A percentile compares a stretch with the other conserved stretches of the same genome.
Evolutionary conservation across 495 filamentous ascomycete genomes (phyloP).

Genomic region (Cryomyces antarcticus): DNA sequence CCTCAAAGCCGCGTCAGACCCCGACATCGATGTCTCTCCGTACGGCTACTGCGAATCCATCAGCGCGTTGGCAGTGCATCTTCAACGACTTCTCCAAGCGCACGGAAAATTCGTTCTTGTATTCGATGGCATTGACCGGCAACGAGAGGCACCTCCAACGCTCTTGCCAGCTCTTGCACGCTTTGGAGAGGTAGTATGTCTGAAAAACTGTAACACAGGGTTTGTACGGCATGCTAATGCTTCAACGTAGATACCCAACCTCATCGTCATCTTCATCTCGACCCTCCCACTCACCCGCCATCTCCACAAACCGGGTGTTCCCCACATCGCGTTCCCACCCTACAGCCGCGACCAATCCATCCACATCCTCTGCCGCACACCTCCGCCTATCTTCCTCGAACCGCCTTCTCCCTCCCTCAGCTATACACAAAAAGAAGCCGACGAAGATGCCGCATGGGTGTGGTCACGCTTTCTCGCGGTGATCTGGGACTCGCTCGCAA

Average conservation of each 20-base stretch:
- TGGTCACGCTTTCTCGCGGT: conserved; percentile 61
- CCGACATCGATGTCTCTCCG: conserved; percentile 24
- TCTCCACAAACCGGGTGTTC: conserved; percentile 49
- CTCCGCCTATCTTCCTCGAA: conserved; percentile 24
- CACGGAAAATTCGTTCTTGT: conserved; percentile 53
- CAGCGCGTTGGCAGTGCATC: conserved; percentile 47
- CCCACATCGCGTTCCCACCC: conserved; percentile 66
- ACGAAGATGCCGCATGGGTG: conserved; percentile 28
- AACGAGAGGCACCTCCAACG: conserved; percentile 61
- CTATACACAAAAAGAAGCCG: conserved; percentile 31
- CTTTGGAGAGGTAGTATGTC: conserved; percentile 52
- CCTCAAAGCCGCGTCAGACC: conserved; percentile 1
- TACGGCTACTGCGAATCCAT: conserved; percentile 56
- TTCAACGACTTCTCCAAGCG: conserved; percentile 29
- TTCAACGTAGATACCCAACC: conserved; percentile 45
- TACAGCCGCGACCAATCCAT: conserved; percentile 69
- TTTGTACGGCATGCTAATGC: background rate
- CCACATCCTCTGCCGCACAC: conserved; percentile 38
- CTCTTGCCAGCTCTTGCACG: conserved; percentile 66
- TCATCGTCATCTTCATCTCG: conserved; percentile 61
- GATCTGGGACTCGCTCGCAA: conserved; percentile 52
- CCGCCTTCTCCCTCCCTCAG: conserved; percentile 19
- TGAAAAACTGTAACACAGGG: background rate
- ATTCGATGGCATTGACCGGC: conserved; percentile 78
- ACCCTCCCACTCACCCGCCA: conserved; percentile 49